Conservation (phyloP, 2,329 filamentous ascomycete genomes). For the Spiromastix sp. region DNA sequence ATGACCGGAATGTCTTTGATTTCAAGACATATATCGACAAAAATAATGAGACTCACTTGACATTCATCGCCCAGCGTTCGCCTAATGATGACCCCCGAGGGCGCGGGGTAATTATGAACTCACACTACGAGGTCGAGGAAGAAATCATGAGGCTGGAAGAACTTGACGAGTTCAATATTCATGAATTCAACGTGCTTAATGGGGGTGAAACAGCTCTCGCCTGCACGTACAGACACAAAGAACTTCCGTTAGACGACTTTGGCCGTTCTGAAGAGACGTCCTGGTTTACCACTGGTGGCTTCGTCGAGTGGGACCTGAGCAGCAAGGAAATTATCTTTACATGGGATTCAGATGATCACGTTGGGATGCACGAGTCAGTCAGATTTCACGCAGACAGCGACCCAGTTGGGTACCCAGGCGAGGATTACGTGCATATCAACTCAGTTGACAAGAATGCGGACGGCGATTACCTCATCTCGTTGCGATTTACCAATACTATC, state of each 20-base stretch:
- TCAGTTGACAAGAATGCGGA: constrained; percentile 29
- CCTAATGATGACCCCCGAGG: constrained; percentile 23
- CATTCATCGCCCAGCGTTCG: constrained; percentile 32
- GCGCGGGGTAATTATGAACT: constrained; percentile 39
- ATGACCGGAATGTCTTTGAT: constrained; percentile 35
- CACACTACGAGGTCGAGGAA: constrained; percentile 34
- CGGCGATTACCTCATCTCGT: constrained; percentile 40
- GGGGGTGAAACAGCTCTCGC: constrained; percentile 22
- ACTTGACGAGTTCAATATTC: constrained; percentile 24
- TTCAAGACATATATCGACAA: too few relatives aligned
- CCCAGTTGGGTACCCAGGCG: neutral
- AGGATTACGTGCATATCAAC: constrained; percentile 24
- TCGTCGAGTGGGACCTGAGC: neutral
- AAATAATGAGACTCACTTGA: constrained; percentile 36
- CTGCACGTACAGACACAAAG: neutral
- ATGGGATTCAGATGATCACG: neutral
- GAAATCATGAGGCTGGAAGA: constrained; percentile 27
- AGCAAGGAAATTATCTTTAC: neutral
- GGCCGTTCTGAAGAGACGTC: neutral
- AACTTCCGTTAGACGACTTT: constrained; percentile 1
- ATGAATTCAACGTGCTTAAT: constrained; percentile 27
- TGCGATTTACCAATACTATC: constrained; percentile 35
- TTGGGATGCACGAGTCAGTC: neutral
- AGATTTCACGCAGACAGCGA: neutral
- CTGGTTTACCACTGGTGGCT: constrained; percentile 1